phyloP scores from a whole-genome alignment of 1,284 basidiomycete species.

The Stereum hirsutum region DNA sequence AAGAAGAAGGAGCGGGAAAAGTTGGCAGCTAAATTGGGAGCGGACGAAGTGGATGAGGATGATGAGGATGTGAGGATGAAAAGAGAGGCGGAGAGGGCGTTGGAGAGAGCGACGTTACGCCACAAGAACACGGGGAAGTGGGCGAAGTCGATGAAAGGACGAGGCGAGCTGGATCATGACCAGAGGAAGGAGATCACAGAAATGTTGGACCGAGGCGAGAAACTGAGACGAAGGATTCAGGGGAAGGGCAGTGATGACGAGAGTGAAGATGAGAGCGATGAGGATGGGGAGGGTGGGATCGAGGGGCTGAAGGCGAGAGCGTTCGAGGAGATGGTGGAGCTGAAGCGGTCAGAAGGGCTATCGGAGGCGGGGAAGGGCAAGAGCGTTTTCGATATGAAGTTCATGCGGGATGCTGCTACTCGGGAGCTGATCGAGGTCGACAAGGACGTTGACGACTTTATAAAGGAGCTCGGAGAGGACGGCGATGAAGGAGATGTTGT shows the following conservation, averaged over 20 bases:
- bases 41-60: slow-evolving; percentile 31
- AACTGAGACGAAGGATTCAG: slow-evolving; percentile 61
- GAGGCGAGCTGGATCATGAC: slow-evolving; percentile 54
- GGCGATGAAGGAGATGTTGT: slow-evolving; percentile 25
- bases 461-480: slow-evolving; percentile 51
- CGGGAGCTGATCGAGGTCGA: slow-evolving; percentile 52
- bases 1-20: slow-evolving; percentile 72
- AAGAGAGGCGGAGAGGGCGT: slow-evolving; percentile 71
- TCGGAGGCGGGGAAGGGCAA: slow-evolving; percentile 35
- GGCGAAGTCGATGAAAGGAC: slow-evolving; percentile 61
- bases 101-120: slow-evolving; percentile 77
- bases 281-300: slow-evolving; percentile 27
- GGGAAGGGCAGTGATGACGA: slow-evolving; percentile 41
- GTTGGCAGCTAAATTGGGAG: slow-evolving; percentile 42
- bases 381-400: slow-evolving; percentile 87
- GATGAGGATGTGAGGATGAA: slow-evolving; percentile 58
- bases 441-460: slow-evolving; percentile 61
- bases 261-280: slow-evolving; percentile 36
- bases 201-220: slow-evolving; percentile 70
- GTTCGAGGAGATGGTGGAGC: slow-evolving; percentile 61
- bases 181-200: slow-evolving; percentile 70
- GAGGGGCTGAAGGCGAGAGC: slow-evolving; percentile 51
- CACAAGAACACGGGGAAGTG: slow-evolving; percentile 82
- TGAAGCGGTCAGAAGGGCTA: slow-evolving; percentile 29
- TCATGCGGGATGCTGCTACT: slow-evolving; percentile 86